These are phyloP conservation scores for Stellera chamaejasme DNA, from an alignment of 345 rosid species.

Conservation along the genomic window DNA sequence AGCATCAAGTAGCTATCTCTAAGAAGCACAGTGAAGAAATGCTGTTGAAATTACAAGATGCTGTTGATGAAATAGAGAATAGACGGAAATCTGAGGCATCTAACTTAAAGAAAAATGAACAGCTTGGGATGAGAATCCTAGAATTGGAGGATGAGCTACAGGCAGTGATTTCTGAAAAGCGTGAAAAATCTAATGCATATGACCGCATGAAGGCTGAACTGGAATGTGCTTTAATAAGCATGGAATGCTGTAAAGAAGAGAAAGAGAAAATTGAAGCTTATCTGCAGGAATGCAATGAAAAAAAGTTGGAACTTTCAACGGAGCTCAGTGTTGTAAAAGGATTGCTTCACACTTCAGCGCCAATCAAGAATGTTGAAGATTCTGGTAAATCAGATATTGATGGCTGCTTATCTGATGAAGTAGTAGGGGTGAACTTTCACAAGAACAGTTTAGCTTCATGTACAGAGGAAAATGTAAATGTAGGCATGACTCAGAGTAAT, in stretches of 20 bases:
- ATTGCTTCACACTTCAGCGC: slow-evolving; percentile 29
- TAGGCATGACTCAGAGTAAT: slow-evolving; percentile 8
- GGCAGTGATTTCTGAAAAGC: slow-evolving; percentile 48
- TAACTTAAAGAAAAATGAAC: slow-evolving; percentile 71
- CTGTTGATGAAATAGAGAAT: slow-evolving; percentile 72
- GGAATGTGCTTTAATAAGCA: slow-evolving; percentile 89
- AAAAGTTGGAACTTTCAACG: slow-evolving; percentile 41
- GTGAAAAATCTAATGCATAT: slow-evolving; percentile 61
- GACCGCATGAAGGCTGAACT: slow-evolving; percentile 88
- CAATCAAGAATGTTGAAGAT: slow-evolving; percentile 19
- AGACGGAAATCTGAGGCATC: slow-evolving; percentile 74
- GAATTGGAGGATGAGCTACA: slow-evolving; percentile 74
- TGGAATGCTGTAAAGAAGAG: slow-evolving; percentile 97
- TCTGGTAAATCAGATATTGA: slow-evolving; percentile 15
- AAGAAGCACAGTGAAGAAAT: slow-evolving; percentile 88
- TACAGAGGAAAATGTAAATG: slow-evolving; percentile 5
- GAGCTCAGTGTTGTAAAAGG: slow-evolving; percentile 51
- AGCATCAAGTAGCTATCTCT: slow-evolving; percentile 75
- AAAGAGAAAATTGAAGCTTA: slow-evolving; percentile 67
- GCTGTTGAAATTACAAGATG: slow-evolving; percentile 88
- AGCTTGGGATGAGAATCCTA: slow-evolving; percentile 57
- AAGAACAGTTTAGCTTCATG: slow-evolving; percentile 14
- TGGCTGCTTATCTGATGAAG: slow-evolving; percentile 20
- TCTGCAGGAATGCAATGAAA: slow-evolving; percentile 52
- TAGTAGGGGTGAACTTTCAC: slow-evolving; percentile 7